Percentiles rank a stretch among this genome's conserved stretches.
Conservation (phyloP, 2,329 filamentous ascomycete species). For the Cladophialophora carrionii region DNA sequence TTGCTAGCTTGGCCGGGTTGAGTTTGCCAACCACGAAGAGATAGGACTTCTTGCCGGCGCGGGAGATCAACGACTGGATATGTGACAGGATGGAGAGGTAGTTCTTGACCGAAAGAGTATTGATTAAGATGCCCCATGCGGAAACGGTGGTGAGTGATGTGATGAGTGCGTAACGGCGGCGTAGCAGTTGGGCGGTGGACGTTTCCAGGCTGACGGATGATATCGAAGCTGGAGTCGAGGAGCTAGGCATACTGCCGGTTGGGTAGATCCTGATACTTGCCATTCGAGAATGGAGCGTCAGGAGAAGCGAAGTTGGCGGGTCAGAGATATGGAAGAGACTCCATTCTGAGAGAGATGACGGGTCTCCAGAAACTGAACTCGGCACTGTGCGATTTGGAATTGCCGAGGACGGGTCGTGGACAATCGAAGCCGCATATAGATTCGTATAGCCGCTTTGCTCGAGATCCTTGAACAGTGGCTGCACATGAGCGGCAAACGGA, state of each 20-base stretch:
- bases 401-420: slow-evolving; percentile 75
- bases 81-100: slow-evolving; percentile 80
- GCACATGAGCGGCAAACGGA: slow-evolving; percentile 77
- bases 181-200: slow-evolving; percentile 63
- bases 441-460: slow-evolving; percentile 67
- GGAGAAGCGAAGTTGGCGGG: slow-evolving; percentile 77
- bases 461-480: slow-evolving; percentile 60
- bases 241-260: slow-evolving; percentile 71
- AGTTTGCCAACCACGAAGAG: slow-evolving; percentile 96
- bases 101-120: slow-evolving; percentile 89
- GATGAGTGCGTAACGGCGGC: slow-evolving; percentile 85
- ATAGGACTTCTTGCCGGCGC: slow-evolving; percentile 90
- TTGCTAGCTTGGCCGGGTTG: slow-evolving; percentile 92
- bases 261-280: slow-evolving; percentile 77
- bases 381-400: slow-evolving; percentile 83
- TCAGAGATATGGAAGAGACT: slow-evolving; percentile 83
- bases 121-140: slow-evolving; percentile 91
- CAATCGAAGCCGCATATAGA: slow-evolving; percentile 69
- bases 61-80: slow-evolving; percentile 71
- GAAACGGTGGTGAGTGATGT: slow-evolving; percentile 77
- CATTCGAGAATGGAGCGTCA: slow-evolving; percentile 84
- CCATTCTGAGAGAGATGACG: slow-evolving; percentile 63
- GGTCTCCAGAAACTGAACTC: slow-evolving; percentile 49
- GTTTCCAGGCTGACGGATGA: slow-evolving; percentile 48
- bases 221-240: slow-evolving; percentile 43